These are phyloP conservation scores for Aureobasidium sp. DNA, from an alignment of 2,329 filamentous ascomycete genomes.

Conservation along the genomic window DNA sequence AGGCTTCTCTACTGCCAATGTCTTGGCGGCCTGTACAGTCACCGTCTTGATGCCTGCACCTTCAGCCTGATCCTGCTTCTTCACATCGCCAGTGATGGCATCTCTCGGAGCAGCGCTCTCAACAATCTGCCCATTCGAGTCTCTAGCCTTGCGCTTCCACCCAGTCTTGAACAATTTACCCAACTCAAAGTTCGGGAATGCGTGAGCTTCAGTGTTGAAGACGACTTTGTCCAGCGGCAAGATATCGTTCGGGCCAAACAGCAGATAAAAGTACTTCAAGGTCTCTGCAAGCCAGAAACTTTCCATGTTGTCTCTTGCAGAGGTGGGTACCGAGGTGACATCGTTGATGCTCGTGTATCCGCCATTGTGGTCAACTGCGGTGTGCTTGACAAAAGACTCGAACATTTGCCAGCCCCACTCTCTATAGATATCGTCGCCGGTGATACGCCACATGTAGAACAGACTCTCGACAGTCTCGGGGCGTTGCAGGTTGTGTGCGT, in stretches of 20 bases:
- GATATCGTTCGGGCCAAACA: constrained; percentile 79
- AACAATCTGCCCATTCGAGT: constrained; percentile 22
- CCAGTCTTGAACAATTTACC: constrained; percentile 70
- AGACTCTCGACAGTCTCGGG: constrained; percentile 95
- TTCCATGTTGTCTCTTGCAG: constrained; percentile 85
- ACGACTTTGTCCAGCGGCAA: constrained; percentile 81
- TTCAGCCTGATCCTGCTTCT: not conserved
- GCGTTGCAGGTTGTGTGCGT: constrained; percentile 86
- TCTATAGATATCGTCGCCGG: constrained; percentile 78
- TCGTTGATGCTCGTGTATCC: constrained; percentile 78
- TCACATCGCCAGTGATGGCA: not conserved
- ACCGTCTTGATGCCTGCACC: not conserved
- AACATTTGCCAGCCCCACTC: constrained; percentile 99
- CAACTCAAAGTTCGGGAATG: constrained; percentile 80
- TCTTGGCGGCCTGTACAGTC: not conserved
- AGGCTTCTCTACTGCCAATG: not conserved
- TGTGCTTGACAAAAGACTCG: constrained; percentile 79
- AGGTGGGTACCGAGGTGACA: constrained; percentile 64
- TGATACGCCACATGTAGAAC: constrained; percentile 99
- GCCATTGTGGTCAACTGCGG: constrained; percentile 66
- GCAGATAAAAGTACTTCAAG: constrained; percentile 92
- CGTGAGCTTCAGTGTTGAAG: constrained; percentile 93
- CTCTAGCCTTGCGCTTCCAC: constrained; percentile 65
- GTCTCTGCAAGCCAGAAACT: constrained; percentile 99
- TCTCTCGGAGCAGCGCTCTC: not conserved